Conservation (phyloP, 306 rosid species). For the Malus fusca region DNA sequence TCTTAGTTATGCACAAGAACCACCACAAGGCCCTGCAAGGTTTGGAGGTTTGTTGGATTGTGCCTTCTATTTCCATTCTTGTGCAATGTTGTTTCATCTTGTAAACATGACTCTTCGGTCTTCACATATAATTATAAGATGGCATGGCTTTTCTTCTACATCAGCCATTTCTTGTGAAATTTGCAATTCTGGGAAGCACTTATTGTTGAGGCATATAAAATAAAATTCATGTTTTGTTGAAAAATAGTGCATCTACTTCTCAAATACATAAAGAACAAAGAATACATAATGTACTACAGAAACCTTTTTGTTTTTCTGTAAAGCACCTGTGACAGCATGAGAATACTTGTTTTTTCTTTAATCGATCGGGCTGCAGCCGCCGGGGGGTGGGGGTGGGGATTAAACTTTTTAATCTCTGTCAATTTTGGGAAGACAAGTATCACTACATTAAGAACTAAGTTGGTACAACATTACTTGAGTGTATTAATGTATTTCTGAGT, state of each 20-base stretch:
- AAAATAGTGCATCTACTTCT: neutral
- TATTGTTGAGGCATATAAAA: neutral
- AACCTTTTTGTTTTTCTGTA: neutral
- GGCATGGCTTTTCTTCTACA: neutral
- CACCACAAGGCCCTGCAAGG: conserved; percentile 74
- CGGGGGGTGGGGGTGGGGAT: neutral
- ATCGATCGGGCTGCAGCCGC: neutral
- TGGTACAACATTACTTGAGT: neutral
- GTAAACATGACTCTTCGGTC: neutral
- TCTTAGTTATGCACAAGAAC: conserved; percentile 76
- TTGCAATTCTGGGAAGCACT: neutral
- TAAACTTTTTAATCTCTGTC: neutral
- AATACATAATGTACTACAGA: neutral
- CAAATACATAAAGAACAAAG: neutral
- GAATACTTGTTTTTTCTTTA: neutral
- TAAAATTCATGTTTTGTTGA: neutral
- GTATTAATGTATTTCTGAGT: neutral
- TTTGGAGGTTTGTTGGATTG: conserved; percentile 79
- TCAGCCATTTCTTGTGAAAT: neutral
- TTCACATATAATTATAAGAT: neutral
- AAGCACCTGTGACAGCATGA: neutral
- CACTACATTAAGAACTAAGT: neutral
- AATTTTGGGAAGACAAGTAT: neutral
- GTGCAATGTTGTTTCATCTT: conserved; percentile 3
- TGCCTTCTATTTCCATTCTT: conserved; percentile 21